Evolutionary conservation across 345 rosid species (phyloP).

Genomic region (Dipteronia sinensis): DNA sequence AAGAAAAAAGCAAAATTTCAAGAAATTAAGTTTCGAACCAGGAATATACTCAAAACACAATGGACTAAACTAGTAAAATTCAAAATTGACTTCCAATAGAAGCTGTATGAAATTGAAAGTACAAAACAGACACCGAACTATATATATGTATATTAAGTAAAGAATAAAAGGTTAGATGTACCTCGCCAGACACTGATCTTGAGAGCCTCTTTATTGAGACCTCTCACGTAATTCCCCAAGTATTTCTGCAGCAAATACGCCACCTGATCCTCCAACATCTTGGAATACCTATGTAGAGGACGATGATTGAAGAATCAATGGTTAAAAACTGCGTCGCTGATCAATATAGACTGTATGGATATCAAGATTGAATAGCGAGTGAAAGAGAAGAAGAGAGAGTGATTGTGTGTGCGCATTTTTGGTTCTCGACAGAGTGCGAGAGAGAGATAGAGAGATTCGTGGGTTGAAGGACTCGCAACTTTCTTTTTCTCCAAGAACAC

Average conservation of each 20-base stretch:
- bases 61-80: too few relatives aligned
- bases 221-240: slow-evolving; percentile 86
- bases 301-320: slow-evolving; percentile 8
- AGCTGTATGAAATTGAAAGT: background rate
- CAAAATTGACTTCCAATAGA: background rate
- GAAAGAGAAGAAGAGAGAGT: background rate
- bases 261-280: slow-evolving; percentile 99
- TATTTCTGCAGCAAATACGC: slow-evolving; percentile 84
- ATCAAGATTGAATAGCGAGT: slow-evolving; percentile 6
- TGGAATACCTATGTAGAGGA: slow-evolving; percentile 20
- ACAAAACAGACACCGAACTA: background rate
- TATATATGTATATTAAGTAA: background rate
- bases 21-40: background rate
- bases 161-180: slow-evolving; percentile 21
- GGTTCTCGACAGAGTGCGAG: background rate
- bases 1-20: background rate
- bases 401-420: background rate
- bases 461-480: slow-evolving; percentile 5
- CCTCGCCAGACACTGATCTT: slow-evolving; percentile 99
- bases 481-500: slow-evolving; percentile 42
- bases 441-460: slow-evolving; percentile 16
- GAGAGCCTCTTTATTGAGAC: slow-evolving; percentile 92
- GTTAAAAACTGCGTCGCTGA: slow-evolving; percentile 2
- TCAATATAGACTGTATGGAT: background rate
- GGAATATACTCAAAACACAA: background rate